Evolutionary conservation across 2,329 filamentous ascomycete genomes (phyloP), one percentile per base, ranked within the genome.

Genomic region (Grosmannia huntii): DNA sequence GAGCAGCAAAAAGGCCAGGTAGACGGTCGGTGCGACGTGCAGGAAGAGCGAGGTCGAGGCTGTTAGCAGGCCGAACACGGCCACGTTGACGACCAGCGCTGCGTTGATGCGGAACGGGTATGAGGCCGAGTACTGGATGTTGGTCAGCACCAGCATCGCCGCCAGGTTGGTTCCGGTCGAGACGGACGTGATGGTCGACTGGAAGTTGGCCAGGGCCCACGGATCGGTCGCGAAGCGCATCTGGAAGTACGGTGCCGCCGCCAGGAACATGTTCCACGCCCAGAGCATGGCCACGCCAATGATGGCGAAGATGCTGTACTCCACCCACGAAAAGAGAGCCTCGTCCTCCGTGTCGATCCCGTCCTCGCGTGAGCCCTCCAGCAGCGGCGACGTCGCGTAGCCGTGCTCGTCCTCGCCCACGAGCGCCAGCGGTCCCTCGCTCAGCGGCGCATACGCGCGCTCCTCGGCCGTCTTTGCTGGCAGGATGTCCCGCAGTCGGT

Each of bases 211-310:
- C 41, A 85, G 78, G 59, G 95, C 85, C 78, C 83, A 87, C 57
- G 82, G 73, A 68, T 85, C 82, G 60, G 79, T 77, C 52, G 79
- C 74, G 71, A 97, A 95, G 64, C 92, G 89, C 55, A 77, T 78
- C 67, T 91, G 84, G 73, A 97, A 96, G 76, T 97, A 97, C 5
- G 92, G 90, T 1, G 90, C 89, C 10, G 92, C 90, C 52, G 94
- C 92, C 65, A 97, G 82, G 71, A 97, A 96, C 92, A 96, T 96
- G 75, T 97, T 97, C 92, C 92, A 97, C 58, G 92, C 90, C 92
- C 92, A 97, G 51, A 97, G 79, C 94, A 97, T 97, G 56, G 91
- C 89, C 59, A 96, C 79, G 55, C 94, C 94, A 28, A 97, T 76
- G 55, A 96, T 74, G 58, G 87, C 76, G 71, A 97, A 97, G 68